Evolutionary conservation across 2,329 filamentous ascomycete genomes (phyloP).

Genomic region (Claviceps africana): DNA sequence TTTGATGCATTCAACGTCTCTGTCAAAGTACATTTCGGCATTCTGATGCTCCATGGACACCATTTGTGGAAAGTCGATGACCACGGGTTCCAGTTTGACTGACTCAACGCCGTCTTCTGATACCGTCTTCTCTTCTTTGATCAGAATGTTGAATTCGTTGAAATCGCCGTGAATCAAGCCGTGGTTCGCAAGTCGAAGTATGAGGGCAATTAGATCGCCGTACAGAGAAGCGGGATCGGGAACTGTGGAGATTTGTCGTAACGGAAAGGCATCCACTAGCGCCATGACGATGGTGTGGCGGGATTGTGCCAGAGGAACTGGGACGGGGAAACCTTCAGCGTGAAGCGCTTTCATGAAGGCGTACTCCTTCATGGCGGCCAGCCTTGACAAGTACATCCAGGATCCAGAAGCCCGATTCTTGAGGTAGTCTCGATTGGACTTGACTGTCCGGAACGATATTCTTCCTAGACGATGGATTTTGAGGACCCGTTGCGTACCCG

Average conservation of each 20-base stretch:
- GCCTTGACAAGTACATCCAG: slow-evolving; percentile 95
- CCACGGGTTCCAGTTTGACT: slow-evolving; percentile 54
- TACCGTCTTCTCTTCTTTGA: slow-evolving; percentile 54
- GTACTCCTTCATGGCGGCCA: slow-evolving; percentile 88
- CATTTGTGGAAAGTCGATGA: slow-evolving; percentile 99
- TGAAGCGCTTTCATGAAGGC: slow-evolving; percentile 82
- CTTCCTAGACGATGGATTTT: slow-evolving; percentile 94
- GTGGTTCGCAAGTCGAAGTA: slow-evolving; percentile 68
- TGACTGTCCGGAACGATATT: slow-evolving; percentile 93
- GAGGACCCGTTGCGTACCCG: slow-evolving; percentile 64
- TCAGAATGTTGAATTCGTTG: slow-evolving; percentile 97
- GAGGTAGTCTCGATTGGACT: slow-evolving; percentile 90
- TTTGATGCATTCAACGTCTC: slow-evolving; percentile 91
- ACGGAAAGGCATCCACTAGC: slow-evolving; percentile 78
- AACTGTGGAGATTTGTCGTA: slow-evolving; percentile 75
- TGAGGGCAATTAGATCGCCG: slow-evolving; percentile 75
- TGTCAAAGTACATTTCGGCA: slow-evolving; percentile 93
- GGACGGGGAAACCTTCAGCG: slow-evolving; percentile 78
- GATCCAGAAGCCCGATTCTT: slow-evolving; percentile 65
- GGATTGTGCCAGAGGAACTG: slow-evolving; percentile 75
- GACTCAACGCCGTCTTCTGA: slow-evolving; percentile 27
- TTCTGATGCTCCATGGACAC: slow-evolving; percentile 88
- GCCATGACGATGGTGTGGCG: slow-evolving; percentile 95
- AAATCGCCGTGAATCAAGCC: slow-evolving; percentile 96
- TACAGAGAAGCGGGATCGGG: slow-evolving; percentile 78